These are phyloP conservation scores for Globisporangium acanthophoron DNA, from an alignment of 352 stramenopile species.

Conservation along the genomic window DNA sequence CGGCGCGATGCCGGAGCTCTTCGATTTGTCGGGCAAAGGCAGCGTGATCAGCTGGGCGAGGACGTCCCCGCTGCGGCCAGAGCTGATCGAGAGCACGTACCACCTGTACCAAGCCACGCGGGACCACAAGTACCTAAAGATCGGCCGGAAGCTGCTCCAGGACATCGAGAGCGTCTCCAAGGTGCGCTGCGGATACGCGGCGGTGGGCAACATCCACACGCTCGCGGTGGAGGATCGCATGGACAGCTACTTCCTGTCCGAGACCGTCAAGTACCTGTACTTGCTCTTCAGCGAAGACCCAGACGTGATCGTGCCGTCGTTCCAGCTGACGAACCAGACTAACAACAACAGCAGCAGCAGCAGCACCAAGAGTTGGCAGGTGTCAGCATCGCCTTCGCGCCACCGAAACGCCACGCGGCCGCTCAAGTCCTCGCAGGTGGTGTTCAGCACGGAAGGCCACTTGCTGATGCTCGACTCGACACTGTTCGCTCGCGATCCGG, in stretches of 20 bases:
- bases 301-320: slow-evolving; percentile 58
- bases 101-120: slow-evolving; percentile 91
- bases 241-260: slow-evolving; percentile 98
- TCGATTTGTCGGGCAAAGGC: slow-evolving; percentile 64
- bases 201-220: slow-evolving; percentile 87
- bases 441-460: slow-evolving; percentile 84
- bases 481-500: slow-evolving; percentile 32
- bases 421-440: slow-evolving; percentile 61
- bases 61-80: slow-evolving; percentile 93
- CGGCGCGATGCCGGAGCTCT: slow-evolving; percentile 93
- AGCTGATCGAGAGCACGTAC: slow-evolving; percentile 97
- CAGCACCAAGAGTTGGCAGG: neutral
- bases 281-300: slow-evolving; percentile 95
- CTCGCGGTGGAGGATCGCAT: slow-evolving; percentile 94
- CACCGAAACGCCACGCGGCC: slow-evolving; percentile 15
- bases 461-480: slow-evolving; percentile 56
- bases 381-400: neutral
- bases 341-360: neutral
- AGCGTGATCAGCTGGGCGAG: slow-evolving; percentile 71
- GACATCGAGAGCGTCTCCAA: slow-evolving; percentile 84
- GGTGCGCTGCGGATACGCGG: slow-evolving; percentile 91
- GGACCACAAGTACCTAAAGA: slow-evolving; percentile 87
- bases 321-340: neutral
- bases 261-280: slow-evolving; percentile 99
- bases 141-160: slow-evolving; percentile 83